phyloP scores from a whole-genome alignment of 2,329 filamentous ascomycete genomes.

The Seiridium cupressi region DNA sequence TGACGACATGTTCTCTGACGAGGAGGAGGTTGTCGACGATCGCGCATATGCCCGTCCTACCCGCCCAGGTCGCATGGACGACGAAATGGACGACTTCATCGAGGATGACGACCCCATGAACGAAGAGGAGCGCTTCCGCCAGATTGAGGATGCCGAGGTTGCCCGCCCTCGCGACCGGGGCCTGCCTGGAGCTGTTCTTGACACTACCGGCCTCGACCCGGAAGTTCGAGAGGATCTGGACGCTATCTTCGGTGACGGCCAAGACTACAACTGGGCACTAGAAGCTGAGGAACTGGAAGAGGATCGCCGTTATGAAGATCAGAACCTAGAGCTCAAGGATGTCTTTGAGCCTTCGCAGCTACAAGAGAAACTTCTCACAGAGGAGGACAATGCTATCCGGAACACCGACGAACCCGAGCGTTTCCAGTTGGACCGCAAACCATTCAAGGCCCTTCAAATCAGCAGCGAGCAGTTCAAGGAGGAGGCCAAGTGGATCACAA shows the following conservation, averaged over 20 bases:
- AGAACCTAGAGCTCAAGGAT: slow-evolving; percentile 89
- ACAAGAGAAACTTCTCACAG: slow-evolving; percentile 89
- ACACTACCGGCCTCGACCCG: slow-evolving; percentile 84
- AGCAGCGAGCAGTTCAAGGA: slow-evolving; percentile 84
- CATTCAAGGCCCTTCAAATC: slow-evolving; percentile 80
- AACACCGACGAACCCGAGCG: slow-evolving; percentile 88
- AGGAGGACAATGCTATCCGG: slow-evolving; percentile 90
- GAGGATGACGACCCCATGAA: slow-evolving; percentile 93
- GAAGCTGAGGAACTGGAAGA: slow-evolving; percentile 86
- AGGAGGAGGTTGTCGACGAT: slow-evolving; percentile 72
- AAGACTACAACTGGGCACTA: slow-evolving; percentile 93
- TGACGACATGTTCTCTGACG: slow-evolving; percentile 92
- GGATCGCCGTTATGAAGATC: slow-evolving; percentile 73
- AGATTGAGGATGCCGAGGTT: slow-evolving; percentile 85
- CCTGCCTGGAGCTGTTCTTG: slow-evolving; percentile 66
- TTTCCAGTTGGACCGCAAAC: slow-evolving; percentile 86
- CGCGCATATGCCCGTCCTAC: slow-evolving; percentile 48
- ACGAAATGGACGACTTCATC: slow-evolving; percentile 94
- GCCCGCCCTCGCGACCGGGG: slow-evolving; percentile 74
- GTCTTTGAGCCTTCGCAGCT: slow-evolving; percentile 97
- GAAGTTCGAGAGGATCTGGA: slow-evolving; percentile 95
- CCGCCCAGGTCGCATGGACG: slow-evolving; percentile 61
- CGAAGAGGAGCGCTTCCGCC: slow-evolving; percentile 71
- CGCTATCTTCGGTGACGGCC: slow-evolving; percentile 91
- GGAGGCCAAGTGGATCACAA: slow-evolving; percentile 89